phyloP scores from a whole-genome alignment of 176 grass and related monocot genomes.

The Cocos nucifera region DNA sequence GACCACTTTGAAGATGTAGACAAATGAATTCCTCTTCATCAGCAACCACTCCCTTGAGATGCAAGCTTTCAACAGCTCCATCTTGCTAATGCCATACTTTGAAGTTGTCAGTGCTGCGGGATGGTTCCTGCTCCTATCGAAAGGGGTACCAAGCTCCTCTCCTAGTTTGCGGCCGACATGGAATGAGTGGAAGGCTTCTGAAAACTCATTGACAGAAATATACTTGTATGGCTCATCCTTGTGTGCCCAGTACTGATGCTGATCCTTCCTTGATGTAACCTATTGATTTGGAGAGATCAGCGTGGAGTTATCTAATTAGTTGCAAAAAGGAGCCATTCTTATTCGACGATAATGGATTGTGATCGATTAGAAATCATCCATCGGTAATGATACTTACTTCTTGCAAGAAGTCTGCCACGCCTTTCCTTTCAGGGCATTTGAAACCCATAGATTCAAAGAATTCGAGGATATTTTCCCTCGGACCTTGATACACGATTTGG shows the following conservation, averaged over 20 bases:
- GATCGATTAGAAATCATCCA: background rate
- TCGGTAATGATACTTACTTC: constrained; percentile 44
- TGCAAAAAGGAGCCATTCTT: background rate
- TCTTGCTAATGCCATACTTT: constrained; percentile 70
- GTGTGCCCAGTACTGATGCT: constrained; percentile 72
- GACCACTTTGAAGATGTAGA: constrained; percentile 92
- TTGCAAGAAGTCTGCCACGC: constrained; percentile 88
- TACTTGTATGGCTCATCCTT: constrained; percentile 47
- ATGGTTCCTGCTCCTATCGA: constrained; percentile 68
- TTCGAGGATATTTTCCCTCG: constrained; percentile 61
- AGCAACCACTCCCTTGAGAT: constrained; percentile 87
- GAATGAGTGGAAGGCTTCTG: constrained; percentile 70
- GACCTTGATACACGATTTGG: constrained; percentile 85
- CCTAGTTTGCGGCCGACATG: constrained; percentile 53
- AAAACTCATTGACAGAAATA: constrained; percentile 69
- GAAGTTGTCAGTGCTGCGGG: constrained; percentile 77
- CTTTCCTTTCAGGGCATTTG: constrained; percentile 90
- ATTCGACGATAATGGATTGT: no score
- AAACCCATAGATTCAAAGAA: constrained; percentile 90
- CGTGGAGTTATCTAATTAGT: constrained; percentile 17
- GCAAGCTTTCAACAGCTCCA: constrained; percentile 59
- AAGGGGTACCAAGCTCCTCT: constrained; percentile 43
- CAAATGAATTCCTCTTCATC: constrained; percentile 96
- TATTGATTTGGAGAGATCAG: constrained; percentile 20
- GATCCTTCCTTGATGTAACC: constrained; percentile 97